These are phyloP conservation scores for Candida takata DNA, from an alignment of 805 yeast species.

Conservation along the genomic window DNA sequence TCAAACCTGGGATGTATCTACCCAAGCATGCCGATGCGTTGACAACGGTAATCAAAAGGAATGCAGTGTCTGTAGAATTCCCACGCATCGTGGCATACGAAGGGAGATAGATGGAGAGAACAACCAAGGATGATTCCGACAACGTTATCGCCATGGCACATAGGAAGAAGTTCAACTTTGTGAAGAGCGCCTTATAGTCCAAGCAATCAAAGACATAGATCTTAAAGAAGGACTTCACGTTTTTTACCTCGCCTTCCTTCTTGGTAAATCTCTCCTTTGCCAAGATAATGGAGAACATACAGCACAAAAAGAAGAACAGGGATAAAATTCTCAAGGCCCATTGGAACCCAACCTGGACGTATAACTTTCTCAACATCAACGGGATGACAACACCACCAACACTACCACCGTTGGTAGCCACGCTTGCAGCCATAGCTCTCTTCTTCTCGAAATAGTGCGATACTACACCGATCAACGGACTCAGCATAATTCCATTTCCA, in stretches of 20 bases:
- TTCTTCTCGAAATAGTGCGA: constrained; percentile 59
- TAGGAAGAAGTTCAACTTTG: constrained; percentile 29
- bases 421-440: constrained; percentile 50
- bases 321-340: constrained; percentile 57
- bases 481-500: constrained; percentile 53
- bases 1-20: constrained; percentile 36
- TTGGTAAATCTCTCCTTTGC: constrained; percentile 34
- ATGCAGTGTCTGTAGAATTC: constrained; percentile 35
- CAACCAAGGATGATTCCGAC: constrained; percentile 27
- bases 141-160: constrained; percentile 36
- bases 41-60: constrained; percentile 39
- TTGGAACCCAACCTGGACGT: constrained; percentile 42
- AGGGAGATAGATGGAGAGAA: constrained; percentile 43
- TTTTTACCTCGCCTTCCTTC: constrained; percentile 7
- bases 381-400: constrained; percentile 53
- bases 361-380: constrained; percentile 43
- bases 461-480: constrained; percentile 54
- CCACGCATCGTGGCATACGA: constrained; percentile 48
- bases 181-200: constrained; percentile 37
- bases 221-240: constrained; percentile 10
- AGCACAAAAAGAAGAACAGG: constrained; percentile 36
- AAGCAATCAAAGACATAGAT: constrained; percentile 27
- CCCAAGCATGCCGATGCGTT: constrained; percentile 42
- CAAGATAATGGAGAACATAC: constrained; percentile 29
- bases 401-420: constrained; percentile 49